phyloP scores from a whole-genome alignment of 495 filamentous ascomycete species.

The Penicillium tannophilum region DNA sequence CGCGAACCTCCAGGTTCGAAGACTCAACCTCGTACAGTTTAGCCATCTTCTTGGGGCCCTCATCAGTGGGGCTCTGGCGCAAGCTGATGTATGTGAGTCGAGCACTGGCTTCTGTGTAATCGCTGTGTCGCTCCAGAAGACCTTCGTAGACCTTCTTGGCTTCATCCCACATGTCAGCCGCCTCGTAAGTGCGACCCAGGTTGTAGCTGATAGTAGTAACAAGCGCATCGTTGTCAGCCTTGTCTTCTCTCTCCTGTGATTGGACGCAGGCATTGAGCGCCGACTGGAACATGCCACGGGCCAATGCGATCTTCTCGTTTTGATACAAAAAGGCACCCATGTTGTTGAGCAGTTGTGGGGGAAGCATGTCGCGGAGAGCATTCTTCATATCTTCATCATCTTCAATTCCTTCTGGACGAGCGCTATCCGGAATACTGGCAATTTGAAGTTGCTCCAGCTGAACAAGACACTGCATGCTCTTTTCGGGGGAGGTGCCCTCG shows the following conservation, averaged over 20 bases:
- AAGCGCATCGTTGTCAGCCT: constrained; percentile 81
- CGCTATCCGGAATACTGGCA: constrained; percentile 68
- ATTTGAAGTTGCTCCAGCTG: constrained; percentile 88
- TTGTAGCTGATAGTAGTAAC: constrained; percentile 95
- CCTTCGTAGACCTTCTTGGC: constrained; percentile 87
- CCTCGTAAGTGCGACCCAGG: constrained; percentile 93
- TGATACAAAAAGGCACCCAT: constrained; percentile 95
- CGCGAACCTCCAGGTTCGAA: constrained; percentile 83
- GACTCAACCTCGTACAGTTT: constrained; percentile 79
- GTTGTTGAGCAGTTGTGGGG: constrained; percentile 93
- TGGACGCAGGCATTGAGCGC: constrained; percentile 84
- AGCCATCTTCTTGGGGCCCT: constrained; percentile 80
- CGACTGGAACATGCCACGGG: constrained; percentile 85
- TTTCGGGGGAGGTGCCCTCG: constrained; percentile 80
- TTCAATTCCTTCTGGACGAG: constrained; percentile 66
- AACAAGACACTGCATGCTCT: constrained; percentile 84
- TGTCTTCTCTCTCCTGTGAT: constrained; percentile 58
- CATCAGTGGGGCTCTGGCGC: constrained; percentile 77
- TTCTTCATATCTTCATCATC: constrained; percentile 59
- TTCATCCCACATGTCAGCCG: constrained; percentile 74
- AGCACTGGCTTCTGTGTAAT: constrained; percentile 89
- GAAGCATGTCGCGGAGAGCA: constrained; percentile 69
- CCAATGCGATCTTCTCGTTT: constrained; percentile 74
- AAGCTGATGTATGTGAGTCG: constrained; percentile 87
- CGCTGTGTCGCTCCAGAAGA: constrained; percentile 75